phyloP scores from a whole-genome alignment of 2,329 filamentous ascomycete species.

The Bipolaris victoriae region DNA sequence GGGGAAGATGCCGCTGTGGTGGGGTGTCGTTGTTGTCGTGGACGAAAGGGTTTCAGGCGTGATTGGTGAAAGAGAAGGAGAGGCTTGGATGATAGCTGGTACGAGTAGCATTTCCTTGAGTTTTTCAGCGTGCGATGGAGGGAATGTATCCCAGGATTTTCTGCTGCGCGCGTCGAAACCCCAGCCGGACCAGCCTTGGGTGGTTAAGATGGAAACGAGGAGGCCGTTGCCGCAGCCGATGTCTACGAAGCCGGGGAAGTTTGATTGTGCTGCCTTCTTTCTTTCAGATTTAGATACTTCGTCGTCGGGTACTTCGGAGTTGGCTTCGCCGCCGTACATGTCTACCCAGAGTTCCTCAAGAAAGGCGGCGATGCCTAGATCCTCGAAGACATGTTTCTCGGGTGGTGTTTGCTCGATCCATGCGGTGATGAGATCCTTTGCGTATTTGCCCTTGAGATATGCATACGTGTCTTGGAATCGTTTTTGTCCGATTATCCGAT shows the following conservation, averaged over 20 bases:
- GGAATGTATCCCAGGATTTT: conserved; percentile 84
- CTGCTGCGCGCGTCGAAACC: conserved; percentile 89
- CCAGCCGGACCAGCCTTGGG: conserved; percentile 83
- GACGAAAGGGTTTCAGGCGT: not conserved
- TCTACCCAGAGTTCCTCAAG: conserved; percentile 87
- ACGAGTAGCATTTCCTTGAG: conserved; percentile 67
- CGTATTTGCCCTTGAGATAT: conserved; percentile 79
- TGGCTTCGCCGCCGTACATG: conserved; percentile 66
- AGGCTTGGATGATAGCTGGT: conserved; percentile 54
- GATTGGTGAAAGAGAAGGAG: not conserved
- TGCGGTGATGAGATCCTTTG: conserved; percentile 68
- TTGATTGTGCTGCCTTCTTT: conserved; percentile 18
- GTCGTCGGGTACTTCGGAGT: not conserved
- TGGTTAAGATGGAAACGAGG: conserved; percentile 78
- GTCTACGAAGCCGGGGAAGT: conserved; percentile 90
- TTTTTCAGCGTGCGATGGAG: conserved; percentile 53
- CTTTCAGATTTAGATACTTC: not conserved
- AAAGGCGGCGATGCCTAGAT: conserved; percentile 88
- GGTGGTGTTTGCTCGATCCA: conserved; percentile 92
- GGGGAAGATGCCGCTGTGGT: conserved; percentile 70
- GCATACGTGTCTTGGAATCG: conserved; percentile 83
- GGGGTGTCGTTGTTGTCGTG: conserved; percentile 34
- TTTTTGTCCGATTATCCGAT: conserved; percentile 77
- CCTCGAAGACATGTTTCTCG: conserved; percentile 92
- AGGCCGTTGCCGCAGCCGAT: conserved; percentile 96